These are phyloP conservation scores for Myrmaecium sp. DNA, from an alignment of 2,329 filamentous ascomycete species.

Conservation along the genomic window DNA sequence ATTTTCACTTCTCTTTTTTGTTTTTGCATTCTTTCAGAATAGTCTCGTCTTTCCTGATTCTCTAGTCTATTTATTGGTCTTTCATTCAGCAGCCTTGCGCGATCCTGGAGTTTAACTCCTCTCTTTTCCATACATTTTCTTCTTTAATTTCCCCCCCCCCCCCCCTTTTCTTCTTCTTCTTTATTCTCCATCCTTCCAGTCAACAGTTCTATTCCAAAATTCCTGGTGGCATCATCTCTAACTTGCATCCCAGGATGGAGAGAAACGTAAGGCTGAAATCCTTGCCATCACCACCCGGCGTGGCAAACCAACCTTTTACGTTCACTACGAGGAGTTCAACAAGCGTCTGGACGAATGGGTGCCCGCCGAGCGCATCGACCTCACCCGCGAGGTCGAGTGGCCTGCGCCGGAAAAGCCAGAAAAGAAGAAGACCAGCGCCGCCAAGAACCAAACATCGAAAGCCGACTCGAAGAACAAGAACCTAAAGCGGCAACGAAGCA, in stretches of 20 bases:
- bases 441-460: constrained; percentile 12
- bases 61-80: not conserved
- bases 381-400: constrained; percentile 88
- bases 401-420: constrained; percentile 80
- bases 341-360: constrained; percentile 87
- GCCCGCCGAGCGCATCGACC: constrained; percentile 62
- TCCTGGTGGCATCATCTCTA: constrained; percentile 1
- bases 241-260: constrained; percentile 43
- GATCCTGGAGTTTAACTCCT: not conserved
- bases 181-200: not conserved
- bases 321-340: constrained; percentile 97
- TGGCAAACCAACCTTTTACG: constrained; percentile 78
- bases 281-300: constrained; percentile 85
- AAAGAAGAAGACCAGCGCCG: constrained; percentile 54
- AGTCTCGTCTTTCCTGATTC: not conserved
- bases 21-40: constrained; percentile 7
- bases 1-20: constrained; percentile 3
- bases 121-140: constrained; percentile 2
- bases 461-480: constrained; percentile 28
- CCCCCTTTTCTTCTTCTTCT: no score
- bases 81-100: constrained; percentile 1
- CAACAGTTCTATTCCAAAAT: constrained; percentile 1
- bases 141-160: constrained; percentile 5
- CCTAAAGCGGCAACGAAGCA: constrained; percentile 27
- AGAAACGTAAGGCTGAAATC: constrained; percentile 83